Base-by-base conservation (phyloP, 2,329 filamentous ascomycete genomes). In the Hansfordia pulvinata region DNA sequence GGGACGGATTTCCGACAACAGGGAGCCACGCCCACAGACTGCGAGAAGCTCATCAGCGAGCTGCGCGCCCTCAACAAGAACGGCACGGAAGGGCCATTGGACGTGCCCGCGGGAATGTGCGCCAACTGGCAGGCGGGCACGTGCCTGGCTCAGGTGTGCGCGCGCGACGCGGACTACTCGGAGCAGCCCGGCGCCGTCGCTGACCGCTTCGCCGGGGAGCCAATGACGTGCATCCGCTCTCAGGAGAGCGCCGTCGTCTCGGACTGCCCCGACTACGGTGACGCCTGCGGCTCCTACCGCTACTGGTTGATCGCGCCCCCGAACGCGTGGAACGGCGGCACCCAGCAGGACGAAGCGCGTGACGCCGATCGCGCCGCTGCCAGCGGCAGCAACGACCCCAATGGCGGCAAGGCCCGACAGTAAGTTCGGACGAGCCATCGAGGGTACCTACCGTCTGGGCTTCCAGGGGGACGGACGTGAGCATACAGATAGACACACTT, bases 121-220 rank as follows among this genome's bases (percentile, higher is more conserved):
- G 14, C 17, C 23, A 24, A 24, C 23, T 24, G 23, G 23, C 17
- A 16, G 23, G 16, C 23, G n/a, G 23, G 23, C 23, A 24, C 23
- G 11, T 24, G 23, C 23, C n/a, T 14, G 23, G 23, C 23, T 10
- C n/a, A 14, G 11, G 13, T 24, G n/a, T 24, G 23, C 23, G 23
- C 23, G 9, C 14, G 15, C 23, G 23, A 16, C 23, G 23, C n/a
- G 9, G 15, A 13, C 10, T 24, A 24, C 23, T 24, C 16, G 14
- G 23, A 24, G 14, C 8, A 24, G 23, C 14, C 14, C 14, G 17
- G 23, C 23, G 14, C 17, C 23, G 10, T 24, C 23, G 13, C 14
- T 7, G 23, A n/a, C 9, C 23, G 23, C 8, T 16, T 24, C 14
- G 11, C 14, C 14, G 23, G 23, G 14, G 23, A 24, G 9, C 23